Base-by-base conservation (phyloP, 1,284 basidiomycete genomes). In the Lentinula novae-zelandiae region DNA sequence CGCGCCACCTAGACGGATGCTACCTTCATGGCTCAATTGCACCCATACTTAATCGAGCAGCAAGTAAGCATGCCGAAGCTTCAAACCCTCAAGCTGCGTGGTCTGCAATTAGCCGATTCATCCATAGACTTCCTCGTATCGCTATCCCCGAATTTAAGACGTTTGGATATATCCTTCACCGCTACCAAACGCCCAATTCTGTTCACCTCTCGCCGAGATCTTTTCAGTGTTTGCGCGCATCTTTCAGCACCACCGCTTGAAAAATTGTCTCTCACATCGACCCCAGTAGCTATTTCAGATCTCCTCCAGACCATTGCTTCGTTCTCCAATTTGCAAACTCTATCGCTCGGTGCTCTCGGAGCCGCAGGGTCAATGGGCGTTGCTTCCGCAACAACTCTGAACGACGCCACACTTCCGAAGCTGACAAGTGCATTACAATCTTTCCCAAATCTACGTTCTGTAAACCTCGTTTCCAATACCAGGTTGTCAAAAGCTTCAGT, bases 81-180 rank as follows among this genome's bases (percentile, higher is more conserved):
- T 57, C 80, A 68, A 33, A 82, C 76, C 1, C 71, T 90, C 33
- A 90, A 90, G 67, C 72, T 90, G 12, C 79, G 84, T n/a, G 79
- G 85, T 65, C 76, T 80, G 3, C 67, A 72, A 2, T 68, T 89
- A 48, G 78, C 82, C 3, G 85, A 88, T 60, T 63, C 65, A 0
- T 76, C 82, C 0, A 53, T 88, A 9, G 69, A 71, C 36, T 65
- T 71, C 5, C 68, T 86, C 13, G 66, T 87, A 5, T 66, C 71
- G 0, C 64, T 75, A 13, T 86, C 79, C 62, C 84, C 84, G 1
- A 76, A 78, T 56, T 64, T 90, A 22, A 72, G 71, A 40, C 80
- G 80, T 12, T 72, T 90, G 7, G 87, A 90, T 64, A 64, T 86
- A 8, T 87, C 87, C 0, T 90, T 88, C 71, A 90, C 87, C 0